A percentile compares a stretch with the other conserved stretches of the same genome.
Conservation (phyloP, 2,329 filamentous ascomycete species). For the Ophiosphaerella narmari region DNA sequence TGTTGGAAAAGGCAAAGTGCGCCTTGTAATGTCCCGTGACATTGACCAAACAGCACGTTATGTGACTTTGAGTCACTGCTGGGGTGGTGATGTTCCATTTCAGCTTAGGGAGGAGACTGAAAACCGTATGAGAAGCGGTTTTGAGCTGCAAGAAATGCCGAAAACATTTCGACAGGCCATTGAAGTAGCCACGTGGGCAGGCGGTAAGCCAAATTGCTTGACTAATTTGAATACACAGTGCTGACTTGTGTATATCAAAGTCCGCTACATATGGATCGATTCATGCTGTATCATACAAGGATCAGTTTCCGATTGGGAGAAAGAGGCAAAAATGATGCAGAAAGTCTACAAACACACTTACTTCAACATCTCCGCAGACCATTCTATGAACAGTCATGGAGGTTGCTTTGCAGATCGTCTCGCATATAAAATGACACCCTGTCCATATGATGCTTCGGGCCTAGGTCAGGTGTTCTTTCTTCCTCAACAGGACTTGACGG, state of each 20-base stretch:
- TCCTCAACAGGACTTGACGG: not conserved
- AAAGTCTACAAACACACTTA: constrained; percentile 5
- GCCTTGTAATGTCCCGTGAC: not conserved
- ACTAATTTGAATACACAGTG: no score
- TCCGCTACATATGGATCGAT: constrained; percentile 11
- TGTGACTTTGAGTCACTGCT: constrained; percentile 9
- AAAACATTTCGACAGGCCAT: constrained; percentile 1
- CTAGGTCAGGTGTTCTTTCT: not conserved
- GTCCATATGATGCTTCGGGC: not conserved
- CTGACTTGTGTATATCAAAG: not conserved
- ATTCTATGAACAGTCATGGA: constrained; percentile 2
- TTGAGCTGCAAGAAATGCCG: not conserved
- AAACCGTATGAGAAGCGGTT: not conserved
- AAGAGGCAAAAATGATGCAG: constrained; percentile 5
- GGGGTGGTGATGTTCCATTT: constrained; percentile 2
- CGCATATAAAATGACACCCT: constrained; percentile 1
- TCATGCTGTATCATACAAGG: constrained; percentile 5
- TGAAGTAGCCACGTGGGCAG: not conserved
- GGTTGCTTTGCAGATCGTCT: not conserved
- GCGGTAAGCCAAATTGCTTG: not conserved
- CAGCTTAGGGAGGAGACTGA: not conserved
- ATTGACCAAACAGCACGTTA: constrained; percentile 1
- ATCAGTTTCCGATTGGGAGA: constrained; percentile 2
- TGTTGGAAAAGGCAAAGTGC: not conserved
- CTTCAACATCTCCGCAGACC: constrained; percentile 5